Evolutionary conservation across 2,329 filamentous ascomycete species (phyloP).

Genomic region (Diaporthe citri): DNA sequence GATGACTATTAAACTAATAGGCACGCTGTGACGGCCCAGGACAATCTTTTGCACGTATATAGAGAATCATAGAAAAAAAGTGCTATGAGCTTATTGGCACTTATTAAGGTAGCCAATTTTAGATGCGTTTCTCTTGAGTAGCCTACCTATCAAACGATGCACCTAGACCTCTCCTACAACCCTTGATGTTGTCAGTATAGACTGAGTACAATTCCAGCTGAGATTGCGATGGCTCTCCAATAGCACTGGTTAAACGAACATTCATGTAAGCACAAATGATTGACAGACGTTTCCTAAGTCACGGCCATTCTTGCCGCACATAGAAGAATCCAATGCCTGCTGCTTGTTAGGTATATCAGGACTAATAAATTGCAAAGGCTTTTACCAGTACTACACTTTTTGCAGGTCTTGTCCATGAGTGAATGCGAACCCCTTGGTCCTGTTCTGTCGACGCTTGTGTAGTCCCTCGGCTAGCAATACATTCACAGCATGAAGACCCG

Average conservation of each 20-base stretch:
- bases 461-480: not conserved
- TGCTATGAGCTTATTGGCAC: not conserved
- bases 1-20: not conserved
- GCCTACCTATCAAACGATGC: not conserved
- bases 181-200: not conserved
- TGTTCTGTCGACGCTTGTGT: not conserved
- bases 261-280: not conserved
- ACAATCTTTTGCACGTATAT: not conserved
- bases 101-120: not conserved
- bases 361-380: not conserved
- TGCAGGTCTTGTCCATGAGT: not conserved
- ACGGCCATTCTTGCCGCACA: not conserved
- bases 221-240: not conserved
- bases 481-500: not conserved
- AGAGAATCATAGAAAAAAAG: not conserved
- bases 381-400: not conserved
- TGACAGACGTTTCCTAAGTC: not conserved
- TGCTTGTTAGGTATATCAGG: not conserved
- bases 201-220: not conserved
- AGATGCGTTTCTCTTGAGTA: not conserved
- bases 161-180: not conserved
- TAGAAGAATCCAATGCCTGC: not conserved
- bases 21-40: not conserved
- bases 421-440: not conserved
- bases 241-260: not conserved